Conservation (phyloP, 2,329 filamentous ascomycete genomes). For the Aschersonia sp. region DNA sequence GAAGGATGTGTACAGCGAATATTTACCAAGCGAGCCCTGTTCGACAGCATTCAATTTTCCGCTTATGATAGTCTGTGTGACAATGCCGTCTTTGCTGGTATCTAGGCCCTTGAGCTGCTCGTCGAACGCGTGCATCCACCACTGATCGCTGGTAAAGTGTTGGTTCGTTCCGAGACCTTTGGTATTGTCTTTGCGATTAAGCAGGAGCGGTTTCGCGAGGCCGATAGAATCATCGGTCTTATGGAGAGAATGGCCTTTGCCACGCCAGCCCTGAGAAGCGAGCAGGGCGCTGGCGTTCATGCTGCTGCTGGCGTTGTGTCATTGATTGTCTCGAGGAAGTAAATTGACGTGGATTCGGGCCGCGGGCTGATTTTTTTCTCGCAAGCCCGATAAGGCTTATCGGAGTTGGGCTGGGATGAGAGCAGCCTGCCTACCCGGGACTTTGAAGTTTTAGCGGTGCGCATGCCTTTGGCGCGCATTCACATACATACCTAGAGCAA, state of each 20-base stretch:
- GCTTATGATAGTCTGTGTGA: conserved; percentile 40
- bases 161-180: conserved; percentile 69
- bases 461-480: no score
- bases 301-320: background rate
- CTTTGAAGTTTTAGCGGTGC: no score
- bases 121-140: conserved; percentile 95
- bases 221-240: conserved; percentile 57
- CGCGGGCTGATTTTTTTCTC: background rate
- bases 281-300: conserved; percentile 85
- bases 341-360: background rate
- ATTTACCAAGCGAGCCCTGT: conserved; percentile 35
- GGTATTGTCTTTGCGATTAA: conserved; percentile 69
- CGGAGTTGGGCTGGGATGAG: no score
- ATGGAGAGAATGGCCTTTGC: conserved; percentile 77
- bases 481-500: no score
- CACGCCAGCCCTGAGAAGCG: conserved; percentile 78
- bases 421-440: no score
- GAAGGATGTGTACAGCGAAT: conserved; percentile 70
- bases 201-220: conserved; percentile 68
- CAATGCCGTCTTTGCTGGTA: conserved; percentile 39
- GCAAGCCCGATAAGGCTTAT: no score
- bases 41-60: conserved; percentile 42
- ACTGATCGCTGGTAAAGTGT: conserved; percentile 62
- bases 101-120: conserved; percentile 73
- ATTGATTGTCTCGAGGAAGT: background rate